phyloP scores from a whole-genome alignment of 352 stramenopile species.

The Phytophthora pluvialis region DNA sequence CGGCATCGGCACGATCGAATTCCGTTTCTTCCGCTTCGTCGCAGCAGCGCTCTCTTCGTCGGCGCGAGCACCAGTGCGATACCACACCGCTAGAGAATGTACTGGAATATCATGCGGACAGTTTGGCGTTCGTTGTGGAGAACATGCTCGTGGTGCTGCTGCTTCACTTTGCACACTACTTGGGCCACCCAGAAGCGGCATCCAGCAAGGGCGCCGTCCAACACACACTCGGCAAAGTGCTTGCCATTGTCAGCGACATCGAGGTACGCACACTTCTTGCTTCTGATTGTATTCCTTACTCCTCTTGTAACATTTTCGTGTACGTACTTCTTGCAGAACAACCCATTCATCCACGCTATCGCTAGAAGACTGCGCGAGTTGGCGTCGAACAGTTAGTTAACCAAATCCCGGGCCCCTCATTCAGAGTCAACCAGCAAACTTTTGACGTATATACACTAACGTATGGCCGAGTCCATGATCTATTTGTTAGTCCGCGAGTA shows the following conservation, averaged over 20 bases:
- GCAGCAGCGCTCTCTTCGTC: conserved; percentile 31
- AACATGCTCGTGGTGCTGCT: conserved; percentile 79
- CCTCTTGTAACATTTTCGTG: conserved; percentile 12
- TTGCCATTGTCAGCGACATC: conserved; percentile 63
- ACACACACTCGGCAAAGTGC: conserved; percentile 72
- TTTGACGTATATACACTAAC: conserved; percentile 30
- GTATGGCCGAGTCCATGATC: background rate
- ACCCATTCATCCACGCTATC: conserved; percentile 73
- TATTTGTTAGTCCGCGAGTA: conserved; percentile 50
- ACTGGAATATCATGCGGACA: conserved; percentile 81
- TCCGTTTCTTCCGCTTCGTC: conserved; percentile 31
- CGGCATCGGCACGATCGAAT: conserved; percentile 17
- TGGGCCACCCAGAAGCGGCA: conserved; percentile 41
- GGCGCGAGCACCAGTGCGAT: conserved; percentile 48
- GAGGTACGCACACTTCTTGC: conserved; percentile 50
- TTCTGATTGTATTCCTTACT: background rate
- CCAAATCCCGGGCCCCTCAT: background rate
- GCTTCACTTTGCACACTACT: conserved; percentile 75
- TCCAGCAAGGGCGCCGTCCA: conserved; percentile 38
- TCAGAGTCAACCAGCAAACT: conserved; percentile 22
- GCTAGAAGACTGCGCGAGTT: conserved; percentile 74
- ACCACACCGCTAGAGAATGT: conserved; percentile 54
- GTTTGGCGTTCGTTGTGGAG: conserved; percentile 76
- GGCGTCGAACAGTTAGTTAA: conserved; percentile 38
- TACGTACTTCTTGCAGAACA: conserved; percentile 43